Percentiles rank a stretch among this genome's conserved stretches.
phyloP scores from a whole-genome alignment of 1,284 basidiomycete genomes.

The Trichosporon ovoides region DNA sequence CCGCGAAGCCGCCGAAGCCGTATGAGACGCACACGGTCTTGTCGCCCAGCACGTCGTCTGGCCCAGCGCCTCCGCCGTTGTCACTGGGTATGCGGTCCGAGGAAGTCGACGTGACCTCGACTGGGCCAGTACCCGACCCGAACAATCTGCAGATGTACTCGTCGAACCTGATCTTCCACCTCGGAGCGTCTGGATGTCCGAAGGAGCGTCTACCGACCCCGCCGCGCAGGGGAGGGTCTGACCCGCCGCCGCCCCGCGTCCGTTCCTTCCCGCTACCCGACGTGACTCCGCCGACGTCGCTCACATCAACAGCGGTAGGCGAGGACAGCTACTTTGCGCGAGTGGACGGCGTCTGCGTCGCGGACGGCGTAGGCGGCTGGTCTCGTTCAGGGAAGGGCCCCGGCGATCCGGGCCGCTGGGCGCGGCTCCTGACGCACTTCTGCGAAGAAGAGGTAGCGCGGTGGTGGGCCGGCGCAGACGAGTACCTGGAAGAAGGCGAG shows the following conservation, averaged over 20 bases:
- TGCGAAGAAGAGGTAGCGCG: constrained; percentile 41
- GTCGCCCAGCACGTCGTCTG: constrained; percentile 12
- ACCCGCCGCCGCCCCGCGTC: constrained; percentile 31
- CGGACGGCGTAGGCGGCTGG: constrained; percentile 50
- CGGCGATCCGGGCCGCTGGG: constrained; percentile 45
- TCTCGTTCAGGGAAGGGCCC: constrained; percentile 32
- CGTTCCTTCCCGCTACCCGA: constrained; percentile 38
- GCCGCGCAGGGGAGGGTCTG: constrained; percentile 9
- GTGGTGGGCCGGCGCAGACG: constrained; percentile 41
- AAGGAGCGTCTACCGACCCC: constrained; percentile 32
- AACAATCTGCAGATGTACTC: constrained; percentile 27
- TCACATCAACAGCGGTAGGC: constrained; percentile 33
- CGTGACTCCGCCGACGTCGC: constrained; percentile 30
- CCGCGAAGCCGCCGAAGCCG: constrained; percentile 19
- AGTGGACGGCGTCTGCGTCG: constrained; percentile 45
- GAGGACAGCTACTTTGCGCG: constrained; percentile 50
- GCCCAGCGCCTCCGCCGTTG: constrained; percentile 4
- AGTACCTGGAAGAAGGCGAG: constrained; percentile 25
- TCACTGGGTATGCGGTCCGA: constrained; percentile 14
- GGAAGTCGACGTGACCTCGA: background rate
- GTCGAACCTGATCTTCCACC: constrained; percentile 37
- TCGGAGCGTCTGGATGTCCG: constrained; percentile 36
- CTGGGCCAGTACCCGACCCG: constrained; percentile 14
- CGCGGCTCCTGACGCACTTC: constrained; percentile 44
- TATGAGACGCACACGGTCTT: constrained; percentile 24